A percentile compares a stretch with the other conserved stretches of the same genome.
phyloP scores from a whole-genome alignment of 1,284 basidiomycete species.

The Rhodotorula sp. region DNA sequence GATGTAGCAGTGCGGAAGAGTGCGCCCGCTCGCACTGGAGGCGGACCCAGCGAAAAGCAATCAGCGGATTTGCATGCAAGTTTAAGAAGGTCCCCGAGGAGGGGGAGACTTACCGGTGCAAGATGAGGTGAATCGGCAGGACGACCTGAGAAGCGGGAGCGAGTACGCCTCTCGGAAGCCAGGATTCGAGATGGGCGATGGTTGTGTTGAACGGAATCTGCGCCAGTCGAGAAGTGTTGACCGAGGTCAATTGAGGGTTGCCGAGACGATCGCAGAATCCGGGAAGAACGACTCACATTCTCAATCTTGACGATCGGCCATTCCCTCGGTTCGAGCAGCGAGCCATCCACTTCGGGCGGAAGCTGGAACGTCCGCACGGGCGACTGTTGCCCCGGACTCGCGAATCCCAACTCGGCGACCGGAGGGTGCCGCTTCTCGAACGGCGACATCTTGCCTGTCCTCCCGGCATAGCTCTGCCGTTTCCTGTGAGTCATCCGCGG shows the following conservation, averaged over 20 bases:
- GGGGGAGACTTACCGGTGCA: constrained; percentile 34
- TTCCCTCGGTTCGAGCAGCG: neutral
- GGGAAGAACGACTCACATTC: constrained; percentile 14
- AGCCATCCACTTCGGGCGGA: neutral
- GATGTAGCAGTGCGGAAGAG: constrained; percentile 40
- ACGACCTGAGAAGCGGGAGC: constrained; percentile 3
- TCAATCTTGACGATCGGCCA: constrained; percentile 37
- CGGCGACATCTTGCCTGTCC: neutral
- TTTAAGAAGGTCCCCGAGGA: neutral
- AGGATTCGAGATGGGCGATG: constrained; percentile 11
- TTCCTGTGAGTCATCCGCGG: neutral
- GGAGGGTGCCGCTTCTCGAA: too few relatives aligned
- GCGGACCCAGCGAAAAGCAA: neutral
- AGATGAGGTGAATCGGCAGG: constrained; percentile 30
- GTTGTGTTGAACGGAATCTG: constrained; percentile 36
- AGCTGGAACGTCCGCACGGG: neutral
- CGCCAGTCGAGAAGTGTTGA: too few relatives aligned
- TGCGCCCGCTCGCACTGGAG: constrained; percentile 28
- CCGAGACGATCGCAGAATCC: neutral
- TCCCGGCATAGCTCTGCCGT: neutral
- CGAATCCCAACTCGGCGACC: neutral
- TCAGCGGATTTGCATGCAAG: neutral
- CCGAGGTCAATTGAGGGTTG: neutral
- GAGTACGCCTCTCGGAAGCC: constrained; percentile 19
- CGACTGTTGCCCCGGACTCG: neutral